These are phyloP conservation scores for Fusarium xyrophilum DNA, from an alignment of 2,329 filamentous ascomycete species.

Conservation along the genomic window DNA sequence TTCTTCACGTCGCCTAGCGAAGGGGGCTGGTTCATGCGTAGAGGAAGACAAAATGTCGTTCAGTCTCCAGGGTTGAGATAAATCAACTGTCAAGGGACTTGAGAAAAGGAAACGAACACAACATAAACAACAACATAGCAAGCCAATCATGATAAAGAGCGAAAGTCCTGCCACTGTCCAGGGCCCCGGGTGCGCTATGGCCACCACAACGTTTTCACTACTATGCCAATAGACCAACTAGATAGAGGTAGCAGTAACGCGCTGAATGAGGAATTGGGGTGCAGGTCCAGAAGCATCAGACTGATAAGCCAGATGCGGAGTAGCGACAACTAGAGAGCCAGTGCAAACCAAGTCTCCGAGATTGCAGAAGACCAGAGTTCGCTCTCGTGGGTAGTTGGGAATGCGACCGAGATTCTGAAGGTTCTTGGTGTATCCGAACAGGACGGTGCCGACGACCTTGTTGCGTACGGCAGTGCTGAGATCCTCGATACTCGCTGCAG, in stretches of 20 bases:
- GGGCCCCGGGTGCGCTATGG: background rate
- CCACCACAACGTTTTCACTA: background rate
- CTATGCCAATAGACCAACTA: background rate
- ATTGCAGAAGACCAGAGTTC: slow-evolving; percentile 49
- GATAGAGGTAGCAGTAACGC: slow-evolving; percentile 10
- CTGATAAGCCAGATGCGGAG: slow-evolving; percentile 24
- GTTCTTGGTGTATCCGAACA: slow-evolving; percentile 55
- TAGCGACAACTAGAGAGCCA: slow-evolving; percentile 44
- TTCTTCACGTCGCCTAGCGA: fast-evolving
- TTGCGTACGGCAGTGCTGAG: slow-evolving; percentile 42
- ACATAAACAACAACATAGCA: background rate
- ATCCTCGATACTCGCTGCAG: slow-evolving; percentile 49
- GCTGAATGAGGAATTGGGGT: slow-evolving; percentile 23
- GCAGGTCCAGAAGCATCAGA: slow-evolving; percentile 21
- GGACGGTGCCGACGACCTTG: slow-evolving; percentile 48
- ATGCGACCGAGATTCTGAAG: slow-evolving; percentile 50
- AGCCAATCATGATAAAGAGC: background rate
- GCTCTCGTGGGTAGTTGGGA: slow-evolving; percentile 46
- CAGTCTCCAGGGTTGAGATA: background rate
- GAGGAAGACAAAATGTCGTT: background rate
- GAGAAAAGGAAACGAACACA: too few relatives aligned
- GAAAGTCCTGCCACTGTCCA: background rate
- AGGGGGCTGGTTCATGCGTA: background rate
- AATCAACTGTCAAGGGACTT: background rate
- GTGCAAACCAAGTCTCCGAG: slow-evolving; percentile 46